Evolutionary conservation across 495 filamentous ascomycete genomes (phyloP).

Genomic region (Neurospora tetrasperma): DNA sequence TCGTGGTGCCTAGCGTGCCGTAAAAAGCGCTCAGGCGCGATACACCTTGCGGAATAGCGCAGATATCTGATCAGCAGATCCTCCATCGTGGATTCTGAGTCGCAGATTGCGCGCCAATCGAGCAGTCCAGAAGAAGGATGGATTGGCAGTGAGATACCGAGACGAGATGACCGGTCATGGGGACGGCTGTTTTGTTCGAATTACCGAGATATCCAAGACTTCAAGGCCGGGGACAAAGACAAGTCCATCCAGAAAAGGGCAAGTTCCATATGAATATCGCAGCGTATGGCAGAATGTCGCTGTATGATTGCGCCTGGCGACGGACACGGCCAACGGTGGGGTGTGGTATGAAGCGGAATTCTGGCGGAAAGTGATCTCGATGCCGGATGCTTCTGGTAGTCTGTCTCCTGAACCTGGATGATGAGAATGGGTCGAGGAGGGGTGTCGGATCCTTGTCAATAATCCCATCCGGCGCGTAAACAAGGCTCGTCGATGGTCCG

Average conservation of each 20-base stretch:
- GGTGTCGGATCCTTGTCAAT: conserved; percentile 27
- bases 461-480: conserved; percentile 39
- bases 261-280: conserved; percentile 13
- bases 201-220: background rate
- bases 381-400: conserved; percentile 11
- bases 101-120: background rate
- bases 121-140: background rate
- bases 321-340: conserved; percentile 16
- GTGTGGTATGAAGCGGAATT: conserved; percentile 27
- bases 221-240: background rate
- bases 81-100: background rate
- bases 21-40: background rate
- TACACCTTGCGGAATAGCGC: background rate
- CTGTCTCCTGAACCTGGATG: conserved; percentile 12
- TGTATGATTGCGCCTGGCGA: background rate
- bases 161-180: background rate
- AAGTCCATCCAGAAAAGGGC: conserved; percentile 11
- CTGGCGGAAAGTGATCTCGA: background rate
- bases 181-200: background rate
- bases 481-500: conserved; percentile 34
- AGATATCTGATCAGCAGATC: background rate
- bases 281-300: background rate
- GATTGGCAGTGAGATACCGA: background rate
- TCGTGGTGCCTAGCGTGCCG: background rate
- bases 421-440: conserved; percentile 18